phyloP scores from a whole-genome alignment of 768 basidiomycete species.

The Favolaschia claudopus region DNA sequence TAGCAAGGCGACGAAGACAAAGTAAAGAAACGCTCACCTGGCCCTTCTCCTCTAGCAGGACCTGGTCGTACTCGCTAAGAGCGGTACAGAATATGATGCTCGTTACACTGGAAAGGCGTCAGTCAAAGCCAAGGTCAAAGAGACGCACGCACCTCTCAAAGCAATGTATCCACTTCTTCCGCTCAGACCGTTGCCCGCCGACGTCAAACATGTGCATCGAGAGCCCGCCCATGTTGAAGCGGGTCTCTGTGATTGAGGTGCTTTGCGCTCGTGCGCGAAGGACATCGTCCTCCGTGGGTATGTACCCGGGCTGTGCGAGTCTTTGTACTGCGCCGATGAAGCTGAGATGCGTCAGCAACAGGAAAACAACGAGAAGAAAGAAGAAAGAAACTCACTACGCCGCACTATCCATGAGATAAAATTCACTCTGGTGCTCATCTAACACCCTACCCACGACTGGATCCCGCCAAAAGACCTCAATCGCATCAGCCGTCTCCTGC shows the following conservation, averaged over 20 bases:
- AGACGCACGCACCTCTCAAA: slow-evolving; percentile 46
- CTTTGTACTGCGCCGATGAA: slow-evolving; percentile 74
- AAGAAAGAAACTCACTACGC: slow-evolving; percentile 58
- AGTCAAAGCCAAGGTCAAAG: not conserved
- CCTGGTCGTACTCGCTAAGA: slow-evolving; percentile 80
- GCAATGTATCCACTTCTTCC: slow-evolving; percentile 43
- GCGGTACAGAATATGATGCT: slow-evolving; percentile 77
- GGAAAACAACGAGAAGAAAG: not conserved
- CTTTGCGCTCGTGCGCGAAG: slow-evolving; percentile 77
- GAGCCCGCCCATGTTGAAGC: slow-evolving; percentile 60
- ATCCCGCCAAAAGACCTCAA: slow-evolving; percentile 61
- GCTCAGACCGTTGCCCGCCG: slow-evolving; percentile 54
- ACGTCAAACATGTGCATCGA: slow-evolving; percentile 64
- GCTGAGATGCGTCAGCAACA: slow-evolving; percentile 38
- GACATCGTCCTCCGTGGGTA: slow-evolving; percentile 77
- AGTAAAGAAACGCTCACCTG: slow-evolving; percentile 51
- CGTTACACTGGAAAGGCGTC: slow-evolving; percentile 49
- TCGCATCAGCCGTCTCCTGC: slow-evolving; percentile 63
- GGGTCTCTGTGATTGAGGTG: slow-evolving; percentile 79
- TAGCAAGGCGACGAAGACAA: not conserved
- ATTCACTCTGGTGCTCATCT: slow-evolving; percentile 56
- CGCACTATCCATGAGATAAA: slow-evolving; percentile 85
- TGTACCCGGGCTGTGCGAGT: slow-evolving; percentile 67
- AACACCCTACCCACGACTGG: slow-evolving; percentile 42
- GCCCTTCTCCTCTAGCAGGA: slow-evolving; percentile 69